Base-by-base conservation (phyloP, 306 rosid genomes). In the Citrullus mucosospermus region DNA sequence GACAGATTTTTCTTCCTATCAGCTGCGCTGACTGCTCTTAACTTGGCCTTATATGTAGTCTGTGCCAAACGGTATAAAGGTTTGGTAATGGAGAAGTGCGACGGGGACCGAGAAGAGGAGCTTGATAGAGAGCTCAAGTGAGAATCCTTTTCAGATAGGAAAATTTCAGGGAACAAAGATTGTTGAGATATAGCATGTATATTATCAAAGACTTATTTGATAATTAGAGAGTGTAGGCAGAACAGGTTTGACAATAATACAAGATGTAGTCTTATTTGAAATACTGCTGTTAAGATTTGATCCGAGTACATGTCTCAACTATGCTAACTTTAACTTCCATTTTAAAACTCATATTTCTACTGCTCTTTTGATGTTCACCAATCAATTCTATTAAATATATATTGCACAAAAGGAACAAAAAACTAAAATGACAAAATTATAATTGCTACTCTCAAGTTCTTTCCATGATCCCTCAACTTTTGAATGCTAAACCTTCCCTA, bases 1-100 rank as follows among this genome's bases (percentile, higher is more conserved):
- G 96, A 90, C 67, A 56, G 78, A 68, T 87, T 90, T 80, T 88
- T 85, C 91, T 88, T 90, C 51, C 76, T 88, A 48, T 83, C 84
- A 5, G 88, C 91, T 16, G 34, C 51, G 77, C 65, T 88, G 57
- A 79, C 90, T 9, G 84, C 85, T 22, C 54, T 83, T 60, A 77
- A 88, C 75, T 88, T 87, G 81, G 67, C 38, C 6, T 39, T 90
- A 0, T 90, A 75, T 73, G 32, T 87, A 57, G 13, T 73, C 0
- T 83, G 88, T 79, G 96, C 92, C 15, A 85, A 58, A 67, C 75
- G 80, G 55, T 90, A 87, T 61, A 84, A 85, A 78, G 80, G 28
- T 1, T 82, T 78, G 16, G 30, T 79, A 50, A 69, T 79, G 44
- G 87, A 85, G 84, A 85, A 82, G 73, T 60, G 34, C 71, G 81